Evolutionary conservation across 306 rosid genomes (phyloP), one percentile per base, ranked within the genome.

Genomic region (Rosa chinensis): DNA sequence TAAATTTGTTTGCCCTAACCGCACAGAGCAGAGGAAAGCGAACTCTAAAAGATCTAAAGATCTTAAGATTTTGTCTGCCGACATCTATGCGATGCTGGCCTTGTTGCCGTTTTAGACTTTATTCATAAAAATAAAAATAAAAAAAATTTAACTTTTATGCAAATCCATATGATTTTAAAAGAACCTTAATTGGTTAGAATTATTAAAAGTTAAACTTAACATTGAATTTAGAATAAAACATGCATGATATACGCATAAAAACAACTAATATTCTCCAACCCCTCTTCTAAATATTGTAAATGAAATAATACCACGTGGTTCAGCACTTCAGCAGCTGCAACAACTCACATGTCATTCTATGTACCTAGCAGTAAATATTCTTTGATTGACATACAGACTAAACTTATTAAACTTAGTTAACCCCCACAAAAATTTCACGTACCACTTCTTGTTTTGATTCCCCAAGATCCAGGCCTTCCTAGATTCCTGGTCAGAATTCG

Each of bases 221-320:
- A 43, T 7, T 1, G 9, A 5, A 5, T 5, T 43, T 43, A 43
- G 45, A 43, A 43, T 43, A 43, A 43, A 43, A 40, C 44, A 40
- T 40, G 52, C 53, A 49, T 49, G 20, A 49, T 48, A 48, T 48
- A 48, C 12, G 4, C 5, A 48, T 48, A 3, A 11, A 48, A 59
- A 21, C 66, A 59, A 59, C 35, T 58, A 59, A 21, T 59, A 23
- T 63, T 63, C 44, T 35, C 71, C 71, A 17, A 66, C 71, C 71
- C 69, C 12, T 14, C 25, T 18, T 66, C 4, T 35, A 40, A 10
- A 70, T 44, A 5, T 45, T 17, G 32, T 72, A 28, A 72, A 72
- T 35, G 23, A 72, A 50, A 72, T 14, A 35, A 72, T 12, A n/a
- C 68, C 53, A 74, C 78, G 67, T 58, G 53, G 78, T 2, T 42